Conservation (phyloP, 2,329 filamentous ascomycete species). For the Dichotomopilus funicola region DNA sequence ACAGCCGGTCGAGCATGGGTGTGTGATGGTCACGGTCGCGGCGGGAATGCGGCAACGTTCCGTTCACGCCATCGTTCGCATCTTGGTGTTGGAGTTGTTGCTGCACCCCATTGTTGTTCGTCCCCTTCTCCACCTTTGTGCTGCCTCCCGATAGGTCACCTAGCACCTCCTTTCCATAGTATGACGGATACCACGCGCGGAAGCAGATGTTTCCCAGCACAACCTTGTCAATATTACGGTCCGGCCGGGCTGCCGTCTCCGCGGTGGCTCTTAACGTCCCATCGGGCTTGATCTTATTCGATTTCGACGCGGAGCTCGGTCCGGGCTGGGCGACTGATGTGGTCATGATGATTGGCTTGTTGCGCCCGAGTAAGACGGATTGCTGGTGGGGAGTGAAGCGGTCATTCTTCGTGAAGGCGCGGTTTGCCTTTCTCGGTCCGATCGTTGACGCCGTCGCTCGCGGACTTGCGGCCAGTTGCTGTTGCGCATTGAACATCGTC, state of each 20-base stretch:
- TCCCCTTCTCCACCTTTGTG: conserved; percentile 15
- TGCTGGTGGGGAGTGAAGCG: conserved; percentile 11
- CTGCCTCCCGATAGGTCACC: conserved; percentile 39
- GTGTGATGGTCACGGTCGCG: conserved; percentile 24
- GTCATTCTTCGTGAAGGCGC: not conserved
- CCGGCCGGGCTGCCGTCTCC: conserved; percentile 34
- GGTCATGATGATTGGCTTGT: conserved; percentile 22
- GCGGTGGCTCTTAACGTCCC: not conserved
- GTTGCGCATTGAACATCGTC: not conserved
- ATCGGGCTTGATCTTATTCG: not conserved
- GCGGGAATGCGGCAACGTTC: conserved; percentile 25
- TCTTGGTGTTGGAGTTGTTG: conserved; percentile 5
- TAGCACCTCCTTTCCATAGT: conserved; percentile 69
- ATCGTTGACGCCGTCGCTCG: not conserved
- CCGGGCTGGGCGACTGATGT: conserved; percentile 14
- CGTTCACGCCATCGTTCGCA: conserved; percentile 26
- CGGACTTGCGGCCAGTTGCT: not conserved
- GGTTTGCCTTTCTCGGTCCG: not conserved
- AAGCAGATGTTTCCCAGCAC: conserved; percentile 79
- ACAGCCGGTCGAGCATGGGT: conserved; percentile 60
- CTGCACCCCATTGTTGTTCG: conserved; percentile 8
- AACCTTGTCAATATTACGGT: conserved; percentile 80
- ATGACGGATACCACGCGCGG: conserved; percentile 87
- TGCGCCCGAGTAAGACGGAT: conserved; percentile 21
- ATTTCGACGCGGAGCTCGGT: conserved; percentile 13